Conservation (phyloP, 352 stramenopile species). For the Phytophthora palmivora region DNA sequence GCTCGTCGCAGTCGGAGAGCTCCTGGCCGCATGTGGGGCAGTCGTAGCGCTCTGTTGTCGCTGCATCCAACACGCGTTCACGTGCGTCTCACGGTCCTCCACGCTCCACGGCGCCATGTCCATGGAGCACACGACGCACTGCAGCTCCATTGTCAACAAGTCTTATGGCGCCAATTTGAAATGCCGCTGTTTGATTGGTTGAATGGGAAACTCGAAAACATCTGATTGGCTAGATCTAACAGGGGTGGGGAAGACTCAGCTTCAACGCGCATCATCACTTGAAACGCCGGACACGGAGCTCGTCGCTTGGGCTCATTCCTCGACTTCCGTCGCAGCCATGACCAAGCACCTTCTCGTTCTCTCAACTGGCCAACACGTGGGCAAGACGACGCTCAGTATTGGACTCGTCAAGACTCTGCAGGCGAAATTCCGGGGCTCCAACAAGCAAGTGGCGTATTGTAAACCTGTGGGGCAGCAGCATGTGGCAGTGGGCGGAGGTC, state of each 20-base stretch:
- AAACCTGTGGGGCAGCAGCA: constrained; percentile 97
- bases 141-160: constrained; percentile 8
- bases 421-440: constrained; percentile 81
- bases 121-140: constrained; percentile 70
- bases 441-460: constrained; percentile 90
- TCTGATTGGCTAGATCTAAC: too few relatives aligned
- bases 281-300: too few relatives aligned
- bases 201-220: not conserved
- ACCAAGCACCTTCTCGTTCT: constrained; percentile 85
- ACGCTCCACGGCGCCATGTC: constrained; percentile 64
- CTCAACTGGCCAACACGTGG: constrained; percentile 96
- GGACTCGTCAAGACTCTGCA: constrained; percentile 95
- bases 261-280: constrained; percentile 27
- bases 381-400: constrained; percentile 97
- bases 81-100: constrained; percentile 58
- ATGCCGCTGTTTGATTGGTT: constrained; percentile 9
- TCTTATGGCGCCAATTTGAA: constrained; percentile 9
- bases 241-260: not conserved
- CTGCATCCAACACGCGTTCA: constrained; percentile 81
- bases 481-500: constrained; percentile 75
- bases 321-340: constrained; percentile 29
- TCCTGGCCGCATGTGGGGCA: constrained; percentile 67
- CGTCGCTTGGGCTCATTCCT: too few relatives aligned
- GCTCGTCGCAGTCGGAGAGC: constrained; percentile 73
- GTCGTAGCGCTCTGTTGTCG: constrained; percentile 38